Evolutionary conservation across 140 eudicot genomes (phyloP).

Genomic region (Ambrosia hybrid): DNA sequence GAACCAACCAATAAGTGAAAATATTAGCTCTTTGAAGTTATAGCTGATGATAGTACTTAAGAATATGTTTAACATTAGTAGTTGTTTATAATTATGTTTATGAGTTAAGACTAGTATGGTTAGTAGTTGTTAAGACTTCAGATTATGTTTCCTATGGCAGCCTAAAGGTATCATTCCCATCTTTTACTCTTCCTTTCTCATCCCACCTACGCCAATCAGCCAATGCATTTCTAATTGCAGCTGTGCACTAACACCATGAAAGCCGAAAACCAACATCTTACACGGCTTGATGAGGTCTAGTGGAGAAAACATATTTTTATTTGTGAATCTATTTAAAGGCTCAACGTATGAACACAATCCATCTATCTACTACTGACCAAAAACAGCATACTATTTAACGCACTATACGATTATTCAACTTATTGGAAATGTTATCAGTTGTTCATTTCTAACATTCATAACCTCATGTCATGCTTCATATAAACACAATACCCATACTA

Average conservation of each 20-base stretch:
- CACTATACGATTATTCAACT: background rate
- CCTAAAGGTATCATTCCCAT: too few relatives aligned
- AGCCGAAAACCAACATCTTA: background rate
- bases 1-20: constrained; percentile 11
- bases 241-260: background rate
- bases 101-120: too few relatives aligned
- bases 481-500: background rate
- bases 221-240: too few relatives aligned
- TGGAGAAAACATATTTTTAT: background rate
- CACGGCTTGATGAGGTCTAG: background rate
- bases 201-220: too few relatives aligned
- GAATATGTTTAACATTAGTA: background rate
- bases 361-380: background rate
- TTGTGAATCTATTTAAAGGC: background rate
- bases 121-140: too few relatives aligned
- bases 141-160: too few relatives aligned
- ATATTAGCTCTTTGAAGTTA: background rate
- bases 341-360: constrained; percentile 8
- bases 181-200: too few relatives aligned
- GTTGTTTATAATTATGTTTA: too few relatives aligned
- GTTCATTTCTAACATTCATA: background rate
- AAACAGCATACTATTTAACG: background rate
- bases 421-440: background rate
- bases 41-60: background rate
- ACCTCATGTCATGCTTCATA: background rate